Evolutionary conservation across 306 rosid genomes (phyloP).

Genomic region (Hylodesmum podocarpum): DNA sequence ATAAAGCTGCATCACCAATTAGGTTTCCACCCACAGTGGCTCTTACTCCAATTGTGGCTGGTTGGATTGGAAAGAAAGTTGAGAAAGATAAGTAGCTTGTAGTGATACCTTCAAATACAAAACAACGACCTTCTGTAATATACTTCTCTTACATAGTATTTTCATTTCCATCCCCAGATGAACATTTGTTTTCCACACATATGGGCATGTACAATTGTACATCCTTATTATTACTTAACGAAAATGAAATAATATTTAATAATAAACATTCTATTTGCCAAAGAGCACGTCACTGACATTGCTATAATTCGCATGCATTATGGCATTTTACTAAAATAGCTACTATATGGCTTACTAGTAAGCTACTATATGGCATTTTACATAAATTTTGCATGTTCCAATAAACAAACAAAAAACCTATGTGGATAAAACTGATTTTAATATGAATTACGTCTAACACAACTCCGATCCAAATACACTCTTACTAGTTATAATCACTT

Average conservation of each 20-base stretch:
- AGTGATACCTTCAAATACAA: background rate
- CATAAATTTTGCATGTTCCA: too few species aligned
- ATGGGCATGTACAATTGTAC: constrained; percentile 21
- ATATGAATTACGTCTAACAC: too few species aligned
- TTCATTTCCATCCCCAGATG: background rate
- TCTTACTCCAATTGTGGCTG: constrained; percentile 86
- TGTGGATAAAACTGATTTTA: too few species aligned
- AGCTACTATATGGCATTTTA: too few species aligned
- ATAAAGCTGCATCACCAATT: constrained; percentile 94
- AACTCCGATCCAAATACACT: too few species aligned
- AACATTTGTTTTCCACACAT: constrained; percentile 1
- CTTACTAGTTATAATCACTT: background rate
- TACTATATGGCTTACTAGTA: background rate
- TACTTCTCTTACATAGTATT: background rate
- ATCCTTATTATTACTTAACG: background rate
- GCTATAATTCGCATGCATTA: background rate
- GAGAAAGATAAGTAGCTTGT: constrained; percentile 51
- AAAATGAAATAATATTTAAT: background rate
- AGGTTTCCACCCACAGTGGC: constrained; percentile 98
- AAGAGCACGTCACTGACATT: background rate
- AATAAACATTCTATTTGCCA: background rate
- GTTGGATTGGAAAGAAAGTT: constrained; percentile 84
- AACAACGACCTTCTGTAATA: background rate
- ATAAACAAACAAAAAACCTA: too few species aligned
- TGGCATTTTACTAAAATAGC: background rate